These are phyloP conservation scores for Phytophthora cryptogea DNA, from an alignment of 352 stramenopile species.

Conservation along the genomic window DNA sequence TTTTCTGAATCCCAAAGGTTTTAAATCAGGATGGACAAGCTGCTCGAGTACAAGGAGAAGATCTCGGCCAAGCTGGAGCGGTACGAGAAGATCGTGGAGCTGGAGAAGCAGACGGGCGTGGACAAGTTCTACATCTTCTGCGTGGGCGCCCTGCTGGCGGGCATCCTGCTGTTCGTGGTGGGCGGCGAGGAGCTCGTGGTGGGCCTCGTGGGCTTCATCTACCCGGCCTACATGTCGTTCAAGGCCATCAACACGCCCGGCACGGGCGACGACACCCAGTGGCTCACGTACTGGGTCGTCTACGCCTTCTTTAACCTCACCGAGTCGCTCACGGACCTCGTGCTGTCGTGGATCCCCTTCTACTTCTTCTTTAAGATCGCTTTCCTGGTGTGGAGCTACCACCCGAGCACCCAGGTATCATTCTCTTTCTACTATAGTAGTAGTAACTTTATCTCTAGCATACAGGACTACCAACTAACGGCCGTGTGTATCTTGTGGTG, in stretches of 20 bases:
- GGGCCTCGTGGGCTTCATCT: conserved; percentile 87
- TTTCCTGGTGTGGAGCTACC: conserved; percentile 88
- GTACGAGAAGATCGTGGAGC: conserved; percentile 83
- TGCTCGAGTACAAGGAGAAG: conserved; percentile 84
- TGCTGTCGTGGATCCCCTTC: conserved; percentile 86
- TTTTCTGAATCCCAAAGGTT: neutral
- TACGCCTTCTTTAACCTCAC: conserved; percentile 97
- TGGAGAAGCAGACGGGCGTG: conserved; percentile 85
- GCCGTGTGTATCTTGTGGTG: conserved; percentile 8
- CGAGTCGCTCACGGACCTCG: conserved; percentile 85
- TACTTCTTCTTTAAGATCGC: conserved; percentile 89
- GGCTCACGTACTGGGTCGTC: conserved; percentile 94
- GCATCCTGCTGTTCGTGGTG: conserved; percentile 79
- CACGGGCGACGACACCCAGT: conserved; percentile 85
- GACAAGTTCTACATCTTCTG: conserved; percentile 91
- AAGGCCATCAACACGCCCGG: conserved; percentile 83
- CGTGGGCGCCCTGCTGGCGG: conserved; percentile 43
- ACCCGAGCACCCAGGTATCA: conserved; percentile 68
- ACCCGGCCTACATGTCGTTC: conserved; percentile 89
- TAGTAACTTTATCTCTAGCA: conserved; percentile 6
- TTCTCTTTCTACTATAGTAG: neutral
- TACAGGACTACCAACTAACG: conserved; percentile 4
- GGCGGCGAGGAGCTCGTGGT: conserved; percentile 79
- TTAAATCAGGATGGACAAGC: conserved; percentile 67
- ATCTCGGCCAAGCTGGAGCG: conserved; percentile 79